A percentile compares a stretch with the other conserved stretches of the same genome.
phyloP scores from a whole-genome alignment of 805 yeast species.

The Barnettozyma vustinii region DNA sequence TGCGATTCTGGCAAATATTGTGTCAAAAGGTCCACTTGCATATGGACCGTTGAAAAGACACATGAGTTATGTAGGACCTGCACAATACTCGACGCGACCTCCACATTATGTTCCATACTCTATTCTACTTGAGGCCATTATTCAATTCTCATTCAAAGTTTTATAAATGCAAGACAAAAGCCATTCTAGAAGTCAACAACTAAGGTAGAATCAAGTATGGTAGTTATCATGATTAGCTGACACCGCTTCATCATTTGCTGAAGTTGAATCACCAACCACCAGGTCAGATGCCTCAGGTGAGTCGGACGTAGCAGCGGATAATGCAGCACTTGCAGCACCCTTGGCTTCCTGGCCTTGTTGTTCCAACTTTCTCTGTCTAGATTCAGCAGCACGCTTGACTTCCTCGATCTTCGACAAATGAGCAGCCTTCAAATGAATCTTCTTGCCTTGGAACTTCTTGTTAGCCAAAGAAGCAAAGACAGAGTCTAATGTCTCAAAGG shows the following conservation, averaged over 20 bases:
- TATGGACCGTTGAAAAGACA: too few species aligned
- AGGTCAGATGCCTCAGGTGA: neutral
- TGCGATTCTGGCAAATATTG: too few species aligned
- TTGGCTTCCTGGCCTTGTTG: constrained; percentile 13
- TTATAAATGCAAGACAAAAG: neutral
- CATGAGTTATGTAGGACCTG: too few species aligned
- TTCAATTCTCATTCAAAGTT: neutral
- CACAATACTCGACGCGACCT: too few species aligned
- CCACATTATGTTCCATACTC: too few species aligned
- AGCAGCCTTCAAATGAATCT: constrained; percentile 35
- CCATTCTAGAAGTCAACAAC: neutral
- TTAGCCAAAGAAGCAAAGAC: constrained; percentile 37
- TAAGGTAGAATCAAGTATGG: too few species aligned
- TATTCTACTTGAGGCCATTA: neutral
- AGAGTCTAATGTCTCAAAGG: constrained; percentile 35
- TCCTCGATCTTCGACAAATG: constrained; percentile 38
- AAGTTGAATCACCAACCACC: neutral
- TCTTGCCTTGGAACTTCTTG: constrained; percentile 33
- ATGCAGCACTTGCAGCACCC: constrained; percentile 9
- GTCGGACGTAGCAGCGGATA: neutral
- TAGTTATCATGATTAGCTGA: too few species aligned
- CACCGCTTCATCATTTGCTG: neutral
- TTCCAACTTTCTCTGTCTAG: constrained; percentile 14
- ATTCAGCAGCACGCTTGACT: constrained; percentile 34
- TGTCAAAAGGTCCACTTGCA: too few species aligned